Conservation (phyloP, 2,329 filamentous ascomycete genomes). For the Xylaria sp. region DNA sequence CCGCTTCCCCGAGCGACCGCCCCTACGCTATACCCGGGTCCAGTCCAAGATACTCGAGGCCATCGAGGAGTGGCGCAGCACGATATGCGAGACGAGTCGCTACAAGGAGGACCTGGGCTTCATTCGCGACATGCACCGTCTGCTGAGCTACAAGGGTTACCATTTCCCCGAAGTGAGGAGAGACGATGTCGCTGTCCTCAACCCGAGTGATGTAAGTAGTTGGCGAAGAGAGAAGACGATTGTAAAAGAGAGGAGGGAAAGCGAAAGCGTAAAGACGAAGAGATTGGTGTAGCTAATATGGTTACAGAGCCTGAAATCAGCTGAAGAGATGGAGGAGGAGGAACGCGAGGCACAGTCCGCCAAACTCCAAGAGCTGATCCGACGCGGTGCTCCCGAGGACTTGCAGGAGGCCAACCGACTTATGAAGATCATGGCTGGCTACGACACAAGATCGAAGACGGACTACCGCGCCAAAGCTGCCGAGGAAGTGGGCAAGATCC, state of each 20-base stretch:
- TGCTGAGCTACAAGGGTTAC: constrained; percentile 97
- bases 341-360: constrained; percentile 94
- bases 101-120: constrained; percentile 98
- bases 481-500: constrained; percentile 92
- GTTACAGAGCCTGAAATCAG: constrained; percentile 86
- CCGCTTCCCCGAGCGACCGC: constrained; percentile 92
- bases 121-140: constrained; percentile 95
- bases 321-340: constrained; percentile 98
- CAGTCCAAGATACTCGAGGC: constrained; percentile 93
- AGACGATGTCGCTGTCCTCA: constrained; percentile 95
- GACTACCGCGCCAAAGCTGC: constrained; percentile 98
- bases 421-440: constrained; percentile 99
- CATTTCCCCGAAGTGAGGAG: constrained; percentile 90
- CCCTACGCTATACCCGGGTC: constrained; percentile 84
- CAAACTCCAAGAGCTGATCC: constrained; percentile 97
- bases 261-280: neutral
- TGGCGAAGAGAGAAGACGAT: neutral
- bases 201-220: constrained; percentile 88
- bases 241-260: neutral
- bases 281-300: constrained; percentile 11
- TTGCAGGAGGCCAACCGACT: constrained; percentile 95
- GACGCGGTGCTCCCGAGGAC: constrained; percentile 89
- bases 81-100: constrained; percentile 96
- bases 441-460: constrained; percentile 93
- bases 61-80: constrained; percentile 98